phyloP scores from a whole-genome alignment of 2,329 filamentous ascomycete genomes.

The Microdochium nivale region DNA sequence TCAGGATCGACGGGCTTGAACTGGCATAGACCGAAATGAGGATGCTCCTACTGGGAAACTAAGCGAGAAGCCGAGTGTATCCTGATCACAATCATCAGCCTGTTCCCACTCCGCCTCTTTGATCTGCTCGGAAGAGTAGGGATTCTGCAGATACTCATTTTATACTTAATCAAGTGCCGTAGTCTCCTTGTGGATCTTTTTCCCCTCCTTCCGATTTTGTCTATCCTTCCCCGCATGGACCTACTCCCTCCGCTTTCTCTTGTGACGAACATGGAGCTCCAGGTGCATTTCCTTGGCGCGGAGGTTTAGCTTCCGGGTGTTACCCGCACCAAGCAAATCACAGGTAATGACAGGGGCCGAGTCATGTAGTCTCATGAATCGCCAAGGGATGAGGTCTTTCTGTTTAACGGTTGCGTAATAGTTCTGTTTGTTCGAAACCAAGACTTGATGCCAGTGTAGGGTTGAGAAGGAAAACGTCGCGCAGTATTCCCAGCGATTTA shows the following conservation, averaged over 20 bases:
- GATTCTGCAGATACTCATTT: no score
- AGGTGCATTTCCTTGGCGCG: neutral
- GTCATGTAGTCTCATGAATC: neutral
- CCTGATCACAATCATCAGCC: no score
- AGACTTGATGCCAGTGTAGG: neutral
- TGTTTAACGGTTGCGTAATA: neutral
- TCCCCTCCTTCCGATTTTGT: no score
- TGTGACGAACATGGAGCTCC: no score
- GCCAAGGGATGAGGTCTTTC: neutral
- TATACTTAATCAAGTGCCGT: no score
- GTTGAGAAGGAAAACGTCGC: neutral
- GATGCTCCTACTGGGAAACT: no score
- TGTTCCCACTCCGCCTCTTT: no score
- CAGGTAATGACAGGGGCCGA: neutral
- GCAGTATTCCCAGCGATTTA: neutral
- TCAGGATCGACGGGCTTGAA: no score
- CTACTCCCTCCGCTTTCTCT: neutral
- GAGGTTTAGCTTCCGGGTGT: neutral
- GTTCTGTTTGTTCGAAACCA: neutral
- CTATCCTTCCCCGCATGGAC: neutral
- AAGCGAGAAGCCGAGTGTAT: no score
- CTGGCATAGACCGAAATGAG: no score
- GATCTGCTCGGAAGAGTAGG: no score
- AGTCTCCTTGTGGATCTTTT: no score
- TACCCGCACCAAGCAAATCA: neutral